Conservation (phyloP, 106 monocot species). For the Dioscorea dumetorum region DNA sequence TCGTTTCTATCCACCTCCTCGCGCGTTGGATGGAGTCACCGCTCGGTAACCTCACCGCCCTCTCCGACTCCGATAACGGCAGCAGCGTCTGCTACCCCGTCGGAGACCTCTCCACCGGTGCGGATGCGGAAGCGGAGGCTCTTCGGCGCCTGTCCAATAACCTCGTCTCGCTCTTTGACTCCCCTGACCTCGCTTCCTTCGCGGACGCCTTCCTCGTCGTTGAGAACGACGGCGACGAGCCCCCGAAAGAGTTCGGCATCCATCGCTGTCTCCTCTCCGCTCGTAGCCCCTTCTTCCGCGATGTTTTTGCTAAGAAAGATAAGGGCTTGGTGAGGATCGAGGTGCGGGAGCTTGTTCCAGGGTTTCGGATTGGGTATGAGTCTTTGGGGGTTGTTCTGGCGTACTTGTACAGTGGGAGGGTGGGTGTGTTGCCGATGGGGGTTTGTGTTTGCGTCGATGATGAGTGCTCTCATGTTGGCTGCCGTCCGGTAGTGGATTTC, state of each 20-base stretch:
- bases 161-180: background rate
- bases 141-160: background rate
- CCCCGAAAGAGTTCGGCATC: background rate
- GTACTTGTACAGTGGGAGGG: constrained; percentile 11
- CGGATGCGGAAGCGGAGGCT: constrained; percentile 1
- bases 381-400: constrained; percentile 1
- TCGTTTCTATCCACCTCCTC: background rate
- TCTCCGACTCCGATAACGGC: background rate
- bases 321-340: background rate
- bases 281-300: constrained; percentile 13
- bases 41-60: background rate
- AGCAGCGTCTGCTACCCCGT: constrained; percentile 4
- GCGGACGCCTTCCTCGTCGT: constrained; percentile 1
- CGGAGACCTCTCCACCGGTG: background rate
- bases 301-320: background rate
- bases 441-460: constrained; percentile 11
- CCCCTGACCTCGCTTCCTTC: background rate
- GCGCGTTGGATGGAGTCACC: background rate
- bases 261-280: constrained; percentile 9
- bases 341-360: background rate
- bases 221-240: background rate
- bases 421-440: background rate
- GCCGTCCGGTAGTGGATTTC: constrained; percentile 16
- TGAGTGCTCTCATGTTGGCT: constrained; percentile 9
- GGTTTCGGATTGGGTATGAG: constrained; percentile 4